Evolutionary conservation across 2,329 filamentous ascomycete genomes (phyloP).

Genomic region (Xylariaceae sp.): DNA sequence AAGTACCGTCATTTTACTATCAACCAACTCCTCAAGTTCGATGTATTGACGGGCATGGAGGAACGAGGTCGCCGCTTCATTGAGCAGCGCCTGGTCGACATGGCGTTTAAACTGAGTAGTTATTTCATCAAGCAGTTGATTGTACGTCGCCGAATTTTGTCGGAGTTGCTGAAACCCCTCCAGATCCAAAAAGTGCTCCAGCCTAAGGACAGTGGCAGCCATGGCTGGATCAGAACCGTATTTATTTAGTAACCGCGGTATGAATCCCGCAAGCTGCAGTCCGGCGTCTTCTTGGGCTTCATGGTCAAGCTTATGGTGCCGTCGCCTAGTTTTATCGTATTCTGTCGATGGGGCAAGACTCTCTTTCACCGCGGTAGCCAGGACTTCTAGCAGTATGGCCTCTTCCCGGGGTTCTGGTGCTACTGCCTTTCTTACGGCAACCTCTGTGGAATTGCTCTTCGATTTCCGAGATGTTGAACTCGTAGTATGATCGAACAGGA

Average conservation of each 20-base stretch:
- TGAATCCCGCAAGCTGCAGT: conserved; percentile 69
- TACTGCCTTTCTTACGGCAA: conserved; percentile 65
- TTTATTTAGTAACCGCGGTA: conserved; percentile 85
- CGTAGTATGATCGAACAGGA: conserved; percentile 84
- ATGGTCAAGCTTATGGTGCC: conserved; percentile 55
- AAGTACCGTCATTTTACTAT: conserved; percentile 71
- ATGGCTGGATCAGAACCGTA: conserved; percentile 87
- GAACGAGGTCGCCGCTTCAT: conserved; percentile 77
- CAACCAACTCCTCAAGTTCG: conserved; percentile 80
- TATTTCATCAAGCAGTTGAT: conserved; percentile 80
- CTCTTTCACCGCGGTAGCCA: conserved; percentile 76
- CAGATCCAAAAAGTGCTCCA: conserved; percentile 82
- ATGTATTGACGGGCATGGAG: conserved; percentile 82
- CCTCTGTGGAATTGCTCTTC: conserved; percentile 55
- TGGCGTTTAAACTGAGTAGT: conserved; percentile 94
- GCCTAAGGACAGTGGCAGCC: conserved; percentile 75
- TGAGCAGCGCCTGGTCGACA: conserved; percentile 77
- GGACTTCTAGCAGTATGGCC: conserved; percentile 76
- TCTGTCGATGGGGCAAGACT: conserved; percentile 65
- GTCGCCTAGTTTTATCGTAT: conserved; percentile 56
- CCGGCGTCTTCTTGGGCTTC: conserved; percentile 76
- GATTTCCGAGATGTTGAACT: conserved; percentile 51
- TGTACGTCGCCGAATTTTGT: conserved; percentile 77
- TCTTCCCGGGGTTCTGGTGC: conserved; percentile 75
- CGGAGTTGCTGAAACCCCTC: conserved; percentile 84